phyloP scores from a whole-genome alignment of 2,329 filamentous ascomycete genomes.

The Pseudogymnoascus sp. region DNA sequence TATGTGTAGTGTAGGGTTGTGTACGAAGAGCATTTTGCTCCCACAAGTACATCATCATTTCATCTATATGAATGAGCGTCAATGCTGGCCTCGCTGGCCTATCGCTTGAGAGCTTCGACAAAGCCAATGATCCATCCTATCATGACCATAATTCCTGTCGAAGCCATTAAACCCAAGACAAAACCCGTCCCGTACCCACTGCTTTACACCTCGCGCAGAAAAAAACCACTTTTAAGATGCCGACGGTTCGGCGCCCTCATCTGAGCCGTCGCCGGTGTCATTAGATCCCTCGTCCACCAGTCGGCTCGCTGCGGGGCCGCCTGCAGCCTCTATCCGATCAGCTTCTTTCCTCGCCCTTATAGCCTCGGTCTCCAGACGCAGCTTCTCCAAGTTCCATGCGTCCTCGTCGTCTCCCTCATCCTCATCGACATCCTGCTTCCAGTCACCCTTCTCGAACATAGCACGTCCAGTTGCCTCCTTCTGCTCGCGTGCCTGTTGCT shows the following conservation, averaged over 20 bases:
- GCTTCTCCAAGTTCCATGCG: slow-evolving; percentile 70
- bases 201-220: slow-evolving; percentile 3
- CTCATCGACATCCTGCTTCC: slow-evolving; percentile 58
- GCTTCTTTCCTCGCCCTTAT: slow-evolving; percentile 68
- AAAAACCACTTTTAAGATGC: slow-evolving; percentile 1
- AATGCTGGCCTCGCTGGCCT: slow-evolving; percentile 5
- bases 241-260: not conserved
- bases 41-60: slow-evolving; percentile 2
- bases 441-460: slow-evolving; percentile 94
- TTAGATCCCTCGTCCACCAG: not conserved
- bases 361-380: slow-evolving; percentile 78
- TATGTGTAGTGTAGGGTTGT: not conserved
- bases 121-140: slow-evolving; percentile 1
- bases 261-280: slow-evolving; percentile 12
- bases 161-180: slow-evolving; percentile 5
- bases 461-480: slow-evolving; percentile 94
- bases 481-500: slow-evolving; percentile 79
- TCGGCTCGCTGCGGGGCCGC: not conserved
- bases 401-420: slow-evolving; percentile 36
- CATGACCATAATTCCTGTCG: slow-evolving; percentile 1
- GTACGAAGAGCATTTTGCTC: not conserved
- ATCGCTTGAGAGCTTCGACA: not conserved
- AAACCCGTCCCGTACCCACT: slow-evolving; percentile 2
- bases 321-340: slow-evolving; percentile 43
- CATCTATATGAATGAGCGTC: slow-evolving; percentile 6